phyloP scores from a whole-genome alignment of 1,284 basidiomycete species.

The Apiotrichum montevideense region DNA sequence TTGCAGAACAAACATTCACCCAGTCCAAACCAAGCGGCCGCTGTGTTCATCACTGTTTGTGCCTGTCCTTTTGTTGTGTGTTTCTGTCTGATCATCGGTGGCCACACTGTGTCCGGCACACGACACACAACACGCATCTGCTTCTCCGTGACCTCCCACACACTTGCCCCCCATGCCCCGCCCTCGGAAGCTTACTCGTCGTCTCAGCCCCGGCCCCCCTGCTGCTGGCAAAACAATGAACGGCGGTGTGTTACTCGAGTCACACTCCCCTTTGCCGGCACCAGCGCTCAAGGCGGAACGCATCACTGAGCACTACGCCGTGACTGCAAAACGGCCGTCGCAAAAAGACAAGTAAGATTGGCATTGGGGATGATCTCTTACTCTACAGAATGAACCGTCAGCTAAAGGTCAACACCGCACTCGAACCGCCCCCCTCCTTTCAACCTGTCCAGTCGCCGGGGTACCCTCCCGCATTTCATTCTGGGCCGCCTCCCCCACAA shows the following conservation, averaged over 20 bases:
- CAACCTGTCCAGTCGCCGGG: neutral
- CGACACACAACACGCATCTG: no score
- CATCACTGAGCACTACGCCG: slow-evolving; percentile 22
- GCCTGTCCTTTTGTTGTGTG: no score
- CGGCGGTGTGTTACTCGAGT: slow-evolving; percentile 20
- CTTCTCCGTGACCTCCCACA: no score
- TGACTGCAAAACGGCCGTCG: slow-evolving; percentile 17
- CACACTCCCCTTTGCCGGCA: slow-evolving; percentile 10
- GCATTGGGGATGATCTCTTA: neutral
- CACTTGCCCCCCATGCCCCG: neutral
- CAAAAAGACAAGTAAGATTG: slow-evolving; percentile 16
- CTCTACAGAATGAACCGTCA: slow-evolving; percentile 12
- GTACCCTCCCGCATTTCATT: neutral
- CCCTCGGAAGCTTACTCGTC: neutral
- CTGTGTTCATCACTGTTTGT: no score
- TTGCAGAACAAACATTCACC: no score
- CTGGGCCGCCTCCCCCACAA: neutral
- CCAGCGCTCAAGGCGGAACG: slow-evolving; percentile 21
- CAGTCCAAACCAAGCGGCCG: no score
- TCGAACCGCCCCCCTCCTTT: neutral
- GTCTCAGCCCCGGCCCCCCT: neutral
- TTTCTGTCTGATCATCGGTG: no score
- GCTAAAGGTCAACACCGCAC: slow-evolving; percentile 7
- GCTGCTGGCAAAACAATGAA: slow-evolving; percentile 13
- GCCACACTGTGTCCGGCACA: no score